phyloP scores from a whole-genome alignment of 1,284 basidiomycete genomes.

The Sparassis latifolia region DNA sequence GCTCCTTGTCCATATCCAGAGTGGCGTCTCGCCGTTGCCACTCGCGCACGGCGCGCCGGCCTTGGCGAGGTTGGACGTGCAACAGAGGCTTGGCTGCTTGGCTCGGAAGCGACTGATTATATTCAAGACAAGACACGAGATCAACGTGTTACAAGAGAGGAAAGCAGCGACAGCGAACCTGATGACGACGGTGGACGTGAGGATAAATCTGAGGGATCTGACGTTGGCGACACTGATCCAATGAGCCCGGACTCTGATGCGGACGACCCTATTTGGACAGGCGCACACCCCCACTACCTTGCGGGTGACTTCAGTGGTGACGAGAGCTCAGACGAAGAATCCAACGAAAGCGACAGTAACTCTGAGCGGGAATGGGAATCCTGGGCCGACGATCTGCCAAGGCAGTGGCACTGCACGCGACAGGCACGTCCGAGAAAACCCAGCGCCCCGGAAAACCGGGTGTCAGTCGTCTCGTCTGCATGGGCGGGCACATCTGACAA shows the following conservation, averaged over 20 bases:
- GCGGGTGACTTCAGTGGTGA: constrained; percentile 10
- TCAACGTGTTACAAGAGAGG: constrained; percentile 12
- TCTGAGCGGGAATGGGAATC: constrained; percentile 54
- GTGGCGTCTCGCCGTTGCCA: constrained; percentile 46
- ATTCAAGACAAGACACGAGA: constrained; percentile 3
- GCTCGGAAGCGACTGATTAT: constrained; percentile 18
- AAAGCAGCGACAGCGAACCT: background rate
- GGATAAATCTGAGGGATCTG: background rate
- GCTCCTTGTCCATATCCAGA: constrained; percentile 47
- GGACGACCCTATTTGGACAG: background rate
- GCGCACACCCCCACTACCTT: background rate
- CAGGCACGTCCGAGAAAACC: background rate
- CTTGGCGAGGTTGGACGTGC: constrained; percentile 47
- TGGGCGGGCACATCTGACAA: background rate
- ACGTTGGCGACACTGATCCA: background rate
- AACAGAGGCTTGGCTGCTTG: constrained; percentile 41
- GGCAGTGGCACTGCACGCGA: constrained; percentile 24
- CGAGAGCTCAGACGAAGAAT: constrained; percentile 22
- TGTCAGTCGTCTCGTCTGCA: background rate
- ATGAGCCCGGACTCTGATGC: background rate
- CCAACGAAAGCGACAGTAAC: constrained; percentile 27
- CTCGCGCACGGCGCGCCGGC: constrained; percentile 46
- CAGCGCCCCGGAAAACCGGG: background rate
- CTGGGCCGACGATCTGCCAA: constrained; percentile 46
- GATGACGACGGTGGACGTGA: background rate